Evolutionary conservation across 2,329 filamentous ascomycete species (phyloP).

Genomic region (Verticillium longisporum): DNA sequence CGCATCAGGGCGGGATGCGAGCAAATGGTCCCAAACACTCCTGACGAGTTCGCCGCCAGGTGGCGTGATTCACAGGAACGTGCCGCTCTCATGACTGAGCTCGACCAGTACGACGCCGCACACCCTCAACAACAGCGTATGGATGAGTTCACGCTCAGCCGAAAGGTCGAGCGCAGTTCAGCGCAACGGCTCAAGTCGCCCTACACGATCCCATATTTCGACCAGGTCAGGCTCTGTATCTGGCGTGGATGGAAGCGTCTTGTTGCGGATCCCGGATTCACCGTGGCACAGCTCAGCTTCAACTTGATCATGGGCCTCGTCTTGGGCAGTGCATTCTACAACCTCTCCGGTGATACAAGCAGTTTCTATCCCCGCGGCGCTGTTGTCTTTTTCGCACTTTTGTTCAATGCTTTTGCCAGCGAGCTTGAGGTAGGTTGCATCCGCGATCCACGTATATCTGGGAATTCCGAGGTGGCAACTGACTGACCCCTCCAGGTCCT

Average conservation of each 20-base stretch:
- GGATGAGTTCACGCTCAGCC: conserved; percentile 8
- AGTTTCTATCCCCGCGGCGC: conserved; percentile 43
- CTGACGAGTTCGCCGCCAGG: conserved; percentile 40
- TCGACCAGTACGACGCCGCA: conserved; percentile 1
- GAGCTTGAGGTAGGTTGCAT: conserved; percentile 14
- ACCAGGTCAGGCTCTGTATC: conserved; percentile 53
- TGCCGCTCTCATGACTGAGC: neutral
- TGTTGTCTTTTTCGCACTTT: conserved; percentile 20
- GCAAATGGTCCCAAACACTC: conserved; percentile 42
- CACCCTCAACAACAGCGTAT: conserved; percentile 6
- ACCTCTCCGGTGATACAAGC: conserved; percentile 42
- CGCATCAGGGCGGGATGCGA: conserved; percentile 52
- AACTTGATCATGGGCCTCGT: conserved; percentile 35
- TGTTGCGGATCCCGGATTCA: conserved; percentile 56
- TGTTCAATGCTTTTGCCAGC: conserved; percentile 24
- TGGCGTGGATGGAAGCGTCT: conserved; percentile 60
- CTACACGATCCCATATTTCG: conserved; percentile 58
- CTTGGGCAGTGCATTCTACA: conserved; percentile 60
- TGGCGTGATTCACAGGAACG: conserved; percentile 7
- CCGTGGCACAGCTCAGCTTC: conserved; percentile 55
- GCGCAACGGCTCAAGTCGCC: conserved; percentile 48
- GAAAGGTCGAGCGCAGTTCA: conserved; percentile 36
- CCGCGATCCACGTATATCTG: too few relatives aligned
- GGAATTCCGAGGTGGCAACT: too few relatives aligned
- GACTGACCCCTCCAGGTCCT: conserved; percentile 4